Conservation (phyloP, 768 basidiomycete species). For the Piloderma croceum region DNA sequence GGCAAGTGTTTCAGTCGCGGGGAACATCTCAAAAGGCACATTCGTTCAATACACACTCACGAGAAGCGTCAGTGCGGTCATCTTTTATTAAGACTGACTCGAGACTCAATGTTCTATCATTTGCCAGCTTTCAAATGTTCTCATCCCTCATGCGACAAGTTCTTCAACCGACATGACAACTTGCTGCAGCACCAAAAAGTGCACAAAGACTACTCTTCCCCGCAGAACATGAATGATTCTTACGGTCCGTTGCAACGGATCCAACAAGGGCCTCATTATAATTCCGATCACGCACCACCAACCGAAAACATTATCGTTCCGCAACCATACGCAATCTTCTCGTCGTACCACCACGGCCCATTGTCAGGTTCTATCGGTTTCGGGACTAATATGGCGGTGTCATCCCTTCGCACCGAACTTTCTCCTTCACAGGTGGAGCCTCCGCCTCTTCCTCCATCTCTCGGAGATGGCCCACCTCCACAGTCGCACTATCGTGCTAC, state of each 20-base stretch:
- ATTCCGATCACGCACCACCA: background rate
- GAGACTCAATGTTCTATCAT: conserved; percentile 12
- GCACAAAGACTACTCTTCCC: conserved; percentile 38
- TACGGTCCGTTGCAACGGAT: background rate
- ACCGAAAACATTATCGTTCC: background rate
- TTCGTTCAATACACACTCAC: conserved; percentile 68
- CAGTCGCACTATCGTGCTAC: too few species aligned
- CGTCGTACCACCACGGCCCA: background rate
- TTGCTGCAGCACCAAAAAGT: conserved; percentile 74
- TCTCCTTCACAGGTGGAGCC: too few species aligned
- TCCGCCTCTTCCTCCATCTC: too few species aligned
- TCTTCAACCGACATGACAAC: conserved; percentile 77
- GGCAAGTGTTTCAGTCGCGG: conserved; percentile 69
- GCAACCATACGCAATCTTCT: background rate
- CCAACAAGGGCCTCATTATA: background rate
- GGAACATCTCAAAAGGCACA: conserved; percentile 74
- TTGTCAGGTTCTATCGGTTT: background rate
- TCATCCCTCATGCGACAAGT: conserved; percentile 59
- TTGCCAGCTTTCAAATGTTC: conserved; percentile 66
- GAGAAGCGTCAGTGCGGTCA: conserved; percentile 59
- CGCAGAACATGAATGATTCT: background rate
- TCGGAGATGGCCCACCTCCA: too few species aligned
- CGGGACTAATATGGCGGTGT: conserved; percentile 1
- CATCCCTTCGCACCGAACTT: conserved; percentile 1
- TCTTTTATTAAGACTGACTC: conserved; percentile 13